Percentiles rank a stretch among this genome's conserved stretches.
Conservation (phyloP, 257 asterid species). For the Capsicum pubescens region DNA sequence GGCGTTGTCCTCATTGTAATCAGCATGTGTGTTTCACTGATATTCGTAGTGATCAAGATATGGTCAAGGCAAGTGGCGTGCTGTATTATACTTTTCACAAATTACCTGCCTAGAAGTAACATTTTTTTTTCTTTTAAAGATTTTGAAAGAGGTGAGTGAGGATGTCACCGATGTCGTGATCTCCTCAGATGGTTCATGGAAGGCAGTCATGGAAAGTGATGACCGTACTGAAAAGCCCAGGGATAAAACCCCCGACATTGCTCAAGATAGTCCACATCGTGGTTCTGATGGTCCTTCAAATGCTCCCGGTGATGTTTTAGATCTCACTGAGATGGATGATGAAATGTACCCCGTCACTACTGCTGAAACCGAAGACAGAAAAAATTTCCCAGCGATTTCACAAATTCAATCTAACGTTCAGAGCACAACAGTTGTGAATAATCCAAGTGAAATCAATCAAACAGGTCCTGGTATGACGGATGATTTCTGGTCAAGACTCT, state of each 20-base stretch:
- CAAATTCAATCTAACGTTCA: slow-evolving; percentile 37
- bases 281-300: slow-evolving; percentile 38
- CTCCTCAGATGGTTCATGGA: slow-evolving; percentile 89
- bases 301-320: slow-evolving; percentile 47
- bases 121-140: slow-evolving; percentile 45
- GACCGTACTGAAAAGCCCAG: slow-evolving; percentile 48
- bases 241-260: slow-evolving; percentile 39
- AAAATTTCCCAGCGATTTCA: slow-evolving; percentile 34
- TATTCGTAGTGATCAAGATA: slow-evolving; percentile 75
- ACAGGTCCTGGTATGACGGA: slow-evolving; percentile 35
- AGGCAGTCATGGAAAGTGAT: slow-evolving; percentile 52
- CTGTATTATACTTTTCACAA: not conserved
- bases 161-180: slow-evolving; percentile 55
- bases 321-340: slow-evolving; percentile 67
- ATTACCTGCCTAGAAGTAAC: slow-evolving; percentile 25
- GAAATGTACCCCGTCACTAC: slow-evolving; percentile 36
- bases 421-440: slow-evolving; percentile 28
- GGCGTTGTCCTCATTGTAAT: slow-evolving; percentile 98
- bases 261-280: slow-evolving; percentile 41
- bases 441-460: slow-evolving; percentile 39
- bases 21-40: slow-evolving; percentile 83
- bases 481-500: slow-evolving; percentile 62
- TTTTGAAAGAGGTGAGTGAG: slow-evolving; percentile 73
- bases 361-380: slow-evolving; percentile 49
- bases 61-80: slow-evolving; percentile 77